Evolutionary conservation across 2,329 filamentous ascomycete species (phyloP).

Genomic region (Sporothrix humicola): DNA sequence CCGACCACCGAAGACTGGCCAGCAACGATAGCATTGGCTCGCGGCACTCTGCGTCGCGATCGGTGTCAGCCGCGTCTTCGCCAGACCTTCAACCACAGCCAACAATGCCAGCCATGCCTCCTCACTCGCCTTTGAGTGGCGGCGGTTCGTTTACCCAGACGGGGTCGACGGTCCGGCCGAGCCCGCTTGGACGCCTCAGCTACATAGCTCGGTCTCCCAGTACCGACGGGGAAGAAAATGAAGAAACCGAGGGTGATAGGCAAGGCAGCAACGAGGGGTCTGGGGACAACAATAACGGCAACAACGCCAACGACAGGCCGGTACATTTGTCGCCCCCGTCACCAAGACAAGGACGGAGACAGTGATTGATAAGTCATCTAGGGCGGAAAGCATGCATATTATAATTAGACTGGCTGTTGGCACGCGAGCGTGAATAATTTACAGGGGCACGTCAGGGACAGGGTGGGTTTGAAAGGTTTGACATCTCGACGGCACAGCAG

Average conservation of each 20-base stretch:
- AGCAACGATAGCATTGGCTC: constrained; percentile 41
- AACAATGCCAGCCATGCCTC: constrained; percentile 40
- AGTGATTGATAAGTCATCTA: background rate
- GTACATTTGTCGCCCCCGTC: background rate
- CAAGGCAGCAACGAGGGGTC: background rate
- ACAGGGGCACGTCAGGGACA: background rate
- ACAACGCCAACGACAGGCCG: too few relatives aligned
- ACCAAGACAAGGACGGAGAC: background rate
- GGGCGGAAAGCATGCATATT: background rate
- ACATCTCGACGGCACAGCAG: constrained; percentile 1
- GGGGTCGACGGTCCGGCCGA: constrained; percentile 41
- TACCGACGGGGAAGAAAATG: constrained; percentile 40
- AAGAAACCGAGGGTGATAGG: background rate
- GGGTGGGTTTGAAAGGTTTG: background rate
- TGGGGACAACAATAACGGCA: background rate
- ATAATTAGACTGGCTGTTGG: background rate
- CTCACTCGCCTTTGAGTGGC: constrained; percentile 30
- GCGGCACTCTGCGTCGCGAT: constrained; percentile 30
- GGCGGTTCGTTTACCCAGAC: background rate
- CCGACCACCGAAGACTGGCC: constrained; percentile 39
- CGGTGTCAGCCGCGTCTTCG: constrained; percentile 33
- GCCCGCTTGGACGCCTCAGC: constrained; percentile 49
- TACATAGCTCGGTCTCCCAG: constrained; percentile 43
- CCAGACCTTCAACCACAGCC: constrained; percentile 36
- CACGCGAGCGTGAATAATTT: background rate